Evolutionary conservation across 768 basidiomycete species (phyloP), one percentile per base, ranked within the genome.

Genomic region (Hericium alpestre): DNA sequence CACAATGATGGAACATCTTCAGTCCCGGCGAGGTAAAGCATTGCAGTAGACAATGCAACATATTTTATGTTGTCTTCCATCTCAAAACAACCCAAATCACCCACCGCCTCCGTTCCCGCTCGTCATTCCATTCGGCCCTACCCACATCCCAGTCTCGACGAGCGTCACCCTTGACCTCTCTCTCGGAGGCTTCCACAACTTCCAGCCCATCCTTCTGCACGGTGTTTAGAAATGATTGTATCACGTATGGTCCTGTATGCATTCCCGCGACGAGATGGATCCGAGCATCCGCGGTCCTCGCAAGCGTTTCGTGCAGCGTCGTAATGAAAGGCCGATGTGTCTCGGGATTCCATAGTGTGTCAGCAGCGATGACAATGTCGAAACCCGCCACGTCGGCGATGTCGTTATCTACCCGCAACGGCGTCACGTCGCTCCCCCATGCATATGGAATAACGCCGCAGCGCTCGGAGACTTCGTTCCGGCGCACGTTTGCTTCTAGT

Each of bases 341-440:
- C 22, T 81, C 80, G 3, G 83, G 68, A 64, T 89, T 86, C 89
- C 87, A 90, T 1, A 91, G 70, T 32, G 87, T 89, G 64, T 90
- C 89, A 12, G 87, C 83, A 0, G 87, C 86, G 22, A 89, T 59
- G 37, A 90, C 70, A 41, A 87, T 58, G 63, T 90, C 86, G 65
- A 86, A 86, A 15, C 72, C 70, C 9, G 27, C 22, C 15, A 64
- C 67, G 8, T 55, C 54, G 10, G 46, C 47, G 38, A 55, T 60
- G 25, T 56, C 60, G 7, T 70, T 58, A 13, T 72, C 54, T 2
- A 65, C 25, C 32, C 72, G 50, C 11, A 70, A 52, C 6, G 56
- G 48, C 0, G 73, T 63, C 9, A 77, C 64, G 61, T 82, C 79
- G 6, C 77, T 69, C 1, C 85, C 87, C 87, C 87, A 90, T 8